Conservation (phyloP, 192 early-diverging fungal species). For the Obelidium mucronatum region DNA sequence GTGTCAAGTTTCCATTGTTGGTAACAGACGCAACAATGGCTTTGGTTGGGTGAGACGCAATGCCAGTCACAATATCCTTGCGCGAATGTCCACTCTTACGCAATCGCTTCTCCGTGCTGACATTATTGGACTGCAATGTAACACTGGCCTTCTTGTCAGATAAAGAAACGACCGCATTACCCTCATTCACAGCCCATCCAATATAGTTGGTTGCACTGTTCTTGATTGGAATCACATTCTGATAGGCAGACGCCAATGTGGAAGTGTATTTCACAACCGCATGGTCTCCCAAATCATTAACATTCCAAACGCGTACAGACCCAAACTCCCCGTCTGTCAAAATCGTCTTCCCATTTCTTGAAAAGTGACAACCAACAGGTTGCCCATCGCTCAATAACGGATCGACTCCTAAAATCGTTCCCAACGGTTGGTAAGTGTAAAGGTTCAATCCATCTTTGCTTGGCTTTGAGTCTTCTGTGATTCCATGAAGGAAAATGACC, state of each 20-base stretch:
- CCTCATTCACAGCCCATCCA: conserved; percentile 45
- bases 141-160: conserved; percentile 16
- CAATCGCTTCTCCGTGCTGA: not conserved
- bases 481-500: conserved; percentile 37
- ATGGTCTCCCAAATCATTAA: conserved; percentile 39
- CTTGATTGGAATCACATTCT: conserved; percentile 19
- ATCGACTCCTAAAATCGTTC: conserved; percentile 38
- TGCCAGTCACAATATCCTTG: conserved; percentile 35
- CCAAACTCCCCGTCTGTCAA: conserved; percentile 36
- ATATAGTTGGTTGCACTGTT: not conserved
- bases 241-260: conserved; percentile 22
- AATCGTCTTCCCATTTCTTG: conserved; percentile 36
- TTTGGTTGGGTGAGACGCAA: conserved; percentile 34
- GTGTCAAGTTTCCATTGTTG: conserved; percentile 38
- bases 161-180: conserved; percentile 16
- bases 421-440: conserved; percentile 25
- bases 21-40: conserved; percentile 37
- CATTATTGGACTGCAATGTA: conserved; percentile 13
- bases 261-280: conserved; percentile 13
- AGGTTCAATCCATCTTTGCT: not conserved
- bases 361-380: conserved; percentile 24
- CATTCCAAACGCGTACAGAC: conserved; percentile 32
- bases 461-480: conserved; percentile 24
- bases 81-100: conserved; percentile 30
- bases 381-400: conserved; percentile 16